These are phyloP conservation scores for Coniochaeta pulveracea DNA, from an alignment of 2,329 filamentous ascomycete species.

Conservation along the genomic window DNA sequence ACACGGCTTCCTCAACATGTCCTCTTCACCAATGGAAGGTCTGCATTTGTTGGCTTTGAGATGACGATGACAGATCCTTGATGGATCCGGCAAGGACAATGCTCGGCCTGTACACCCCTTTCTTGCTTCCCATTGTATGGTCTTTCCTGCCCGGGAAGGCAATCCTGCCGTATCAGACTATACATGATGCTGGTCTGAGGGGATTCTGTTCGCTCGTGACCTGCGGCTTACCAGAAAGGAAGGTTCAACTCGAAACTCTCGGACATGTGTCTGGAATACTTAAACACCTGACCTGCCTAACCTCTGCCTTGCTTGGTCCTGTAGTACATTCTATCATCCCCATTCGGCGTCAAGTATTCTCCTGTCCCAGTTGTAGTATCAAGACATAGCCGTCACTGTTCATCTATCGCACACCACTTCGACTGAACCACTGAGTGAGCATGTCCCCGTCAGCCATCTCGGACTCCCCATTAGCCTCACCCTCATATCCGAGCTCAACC, in stretches of 20 bases:
- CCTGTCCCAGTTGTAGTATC: constrained; percentile 2
- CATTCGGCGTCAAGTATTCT: too few relatives aligned
- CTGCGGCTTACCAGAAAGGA: constrained; percentile 4
- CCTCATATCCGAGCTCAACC: constrained; percentile 26
- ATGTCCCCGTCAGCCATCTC: constrained; percentile 52
- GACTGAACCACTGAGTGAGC: constrained; percentile 19
- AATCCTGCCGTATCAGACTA: too few relatives aligned
- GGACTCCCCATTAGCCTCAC: constrained; percentile 33
- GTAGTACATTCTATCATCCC: too few relatives aligned
- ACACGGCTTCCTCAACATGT: background rate
- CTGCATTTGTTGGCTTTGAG: background rate
- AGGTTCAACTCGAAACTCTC: background rate
- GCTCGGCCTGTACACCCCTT: background rate
- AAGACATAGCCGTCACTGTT: background rate
- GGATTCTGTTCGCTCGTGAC: background rate
- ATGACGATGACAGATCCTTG: background rate
- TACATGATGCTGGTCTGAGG: constrained; percentile 1
- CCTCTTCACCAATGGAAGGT: background rate
- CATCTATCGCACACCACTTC: too few relatives aligned
- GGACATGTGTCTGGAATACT: too few relatives aligned
- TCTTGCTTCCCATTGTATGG: background rate
- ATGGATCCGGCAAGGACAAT: constrained; percentile 1
- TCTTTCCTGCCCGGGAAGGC: too few relatives aligned
- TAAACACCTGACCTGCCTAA: too few relatives aligned
- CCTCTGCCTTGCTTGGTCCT: too few relatives aligned